Base-by-base conservation (phyloP, 2,329 filamentous ascomycete species). In the Penicillium rolfsii region DNA sequence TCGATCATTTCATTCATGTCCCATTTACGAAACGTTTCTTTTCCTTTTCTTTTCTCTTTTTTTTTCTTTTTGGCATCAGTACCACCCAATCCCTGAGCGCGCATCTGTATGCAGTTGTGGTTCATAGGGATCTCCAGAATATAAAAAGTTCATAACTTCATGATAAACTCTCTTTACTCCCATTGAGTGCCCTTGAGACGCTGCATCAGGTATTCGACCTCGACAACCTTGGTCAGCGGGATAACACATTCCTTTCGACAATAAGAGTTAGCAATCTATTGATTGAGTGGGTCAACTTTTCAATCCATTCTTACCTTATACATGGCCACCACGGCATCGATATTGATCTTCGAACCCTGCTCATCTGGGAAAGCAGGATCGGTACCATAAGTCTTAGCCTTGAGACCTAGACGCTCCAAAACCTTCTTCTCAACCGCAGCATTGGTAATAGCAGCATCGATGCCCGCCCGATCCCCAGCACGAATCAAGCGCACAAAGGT, bases 191-290 rank as follows among this genome's bases (percentile, higher is more conserved):
- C 80, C 67, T 80, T 86, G 57, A 99, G 81, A 65, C 95, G 86
- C 78, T 98, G 92, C 91, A 99, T 96, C 69, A 99, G 82, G 76
- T 99, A 99, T 71, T 99, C 95, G 9, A 99, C 93, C 82, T 99
- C 95, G 43, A 99, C 94, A 65, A 93, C 90, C 78, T 99, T 99
- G n/a, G 95, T 99, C 76, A 98, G 79, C 0, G 95, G 95, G 69
- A 99, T 99, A 62, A 99, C 93, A 79, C 76, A 97, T 86, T 84
- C 87, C 77, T 78, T 36, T 43, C 5, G 24, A 40, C 14, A 59
- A 35, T 5, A 53, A 6, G 36, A 52, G 41, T 65, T 28, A 64
- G 50, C 26, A 36, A 33, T 24, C 2, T 33, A n/a, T 11, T 6
- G 35, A 8, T 4, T 9, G 9, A 55, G 12, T 54, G 22, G 11